Percentiles rank a stretch among this genome's conserved stretches.
These are phyloP conservation scores for Aegilops sharonensis DNA, from an alignment of 176 grass and related monocot genomes.

Conservation along the genomic window DNA sequence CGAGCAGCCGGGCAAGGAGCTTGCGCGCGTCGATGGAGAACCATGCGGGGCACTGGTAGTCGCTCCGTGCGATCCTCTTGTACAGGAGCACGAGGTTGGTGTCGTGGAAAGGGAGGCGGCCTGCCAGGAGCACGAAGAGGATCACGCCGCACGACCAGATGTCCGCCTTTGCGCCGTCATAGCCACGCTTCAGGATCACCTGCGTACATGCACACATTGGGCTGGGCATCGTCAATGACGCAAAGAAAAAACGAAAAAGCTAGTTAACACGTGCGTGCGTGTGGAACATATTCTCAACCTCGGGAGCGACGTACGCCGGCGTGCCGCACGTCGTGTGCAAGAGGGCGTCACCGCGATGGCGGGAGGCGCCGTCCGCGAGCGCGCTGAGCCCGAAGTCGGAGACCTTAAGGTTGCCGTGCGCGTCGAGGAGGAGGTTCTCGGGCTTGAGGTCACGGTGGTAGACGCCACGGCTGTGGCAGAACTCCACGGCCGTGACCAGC, in stretches of 20 bases:
- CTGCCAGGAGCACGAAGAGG: conserved; percentile 75
- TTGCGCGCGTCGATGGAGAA: conserved; percentile 66
- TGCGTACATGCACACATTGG: not conserved
- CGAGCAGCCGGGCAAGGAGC: conserved; percentile 64
- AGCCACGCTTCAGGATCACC: conserved; percentile 63
- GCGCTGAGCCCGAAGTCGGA: conserved; percentile 89
- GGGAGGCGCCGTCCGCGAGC: conserved; percentile 25
- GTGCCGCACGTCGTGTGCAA: conserved; percentile 92
- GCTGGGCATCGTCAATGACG: not conserved
- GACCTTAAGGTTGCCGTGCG: conserved; percentile 80
- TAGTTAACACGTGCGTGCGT: not conserved
- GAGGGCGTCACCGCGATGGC: conserved; percentile 56
- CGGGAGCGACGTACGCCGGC: conserved; percentile 89
- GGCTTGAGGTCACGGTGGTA: conserved; percentile 97
- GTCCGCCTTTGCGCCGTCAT: conserved; percentile 78
- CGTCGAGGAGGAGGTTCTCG: conserved; percentile 89
- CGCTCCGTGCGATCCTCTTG: conserved; percentile 64
- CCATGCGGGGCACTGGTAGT: conserved; percentile 80
- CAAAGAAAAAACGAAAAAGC: not conserved
- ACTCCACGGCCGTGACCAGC: conserved; percentile 73
- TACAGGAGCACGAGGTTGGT: conserved; percentile 65
- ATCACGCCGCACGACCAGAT: conserved; percentile 95
- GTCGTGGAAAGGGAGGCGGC: conserved; percentile 78
- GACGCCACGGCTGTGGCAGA: conserved; percentile 90
- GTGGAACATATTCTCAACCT: conserved; percentile 6